phyloP scores from a whole-genome alignment of 768 basidiomycete species.

The Mycena chlorophos region DNA sequence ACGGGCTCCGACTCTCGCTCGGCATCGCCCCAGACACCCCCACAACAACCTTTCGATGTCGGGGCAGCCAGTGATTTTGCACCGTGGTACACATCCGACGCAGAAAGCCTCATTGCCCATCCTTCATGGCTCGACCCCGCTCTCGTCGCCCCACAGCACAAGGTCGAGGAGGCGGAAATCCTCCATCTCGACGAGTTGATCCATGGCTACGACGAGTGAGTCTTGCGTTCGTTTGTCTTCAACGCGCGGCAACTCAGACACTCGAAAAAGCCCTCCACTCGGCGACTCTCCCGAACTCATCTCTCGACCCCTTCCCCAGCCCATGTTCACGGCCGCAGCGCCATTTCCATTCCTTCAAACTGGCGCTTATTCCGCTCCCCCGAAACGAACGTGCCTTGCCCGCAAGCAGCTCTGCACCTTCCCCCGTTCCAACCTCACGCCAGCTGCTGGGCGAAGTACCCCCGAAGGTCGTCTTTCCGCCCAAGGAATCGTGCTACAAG shows the following conservation, averaged over 20 bases:
- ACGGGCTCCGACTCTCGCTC: constrained; percentile 64
- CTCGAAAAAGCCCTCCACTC: constrained; percentile 33
- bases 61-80: constrained; percentile 51
- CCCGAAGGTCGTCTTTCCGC: constrained; percentile 65
- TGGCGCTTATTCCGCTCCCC: constrained; percentile 34
- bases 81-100: constrained; percentile 59
- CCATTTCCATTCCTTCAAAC: constrained; percentile 31
- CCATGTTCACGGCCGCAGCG: constrained; percentile 23
- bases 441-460: constrained; percentile 48
- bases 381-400: constrained; percentile 43
- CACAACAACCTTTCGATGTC: constrained; percentile 53
- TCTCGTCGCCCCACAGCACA: constrained; percentile 43
- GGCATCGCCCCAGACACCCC: constrained; percentile 71
- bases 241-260: constrained; percentile 11
- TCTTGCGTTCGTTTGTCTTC: constrained; percentile 18
- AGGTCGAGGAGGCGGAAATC: constrained; percentile 51
- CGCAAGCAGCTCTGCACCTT: constrained; percentile 66
- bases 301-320: constrained; percentile 29
- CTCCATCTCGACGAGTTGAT: constrained; percentile 73
- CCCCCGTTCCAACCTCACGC: constrained; percentile 59
- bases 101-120: constrained; percentile 40
- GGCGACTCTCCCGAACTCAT: constrained; percentile 33
- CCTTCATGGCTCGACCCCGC: constrained; percentile 45
- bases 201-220: constrained; percentile 77
- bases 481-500: constrained; percentile 78